phyloP scores from a whole-genome alignment of 768 basidiomycete species.

The Myochromella boudieri region DNA sequence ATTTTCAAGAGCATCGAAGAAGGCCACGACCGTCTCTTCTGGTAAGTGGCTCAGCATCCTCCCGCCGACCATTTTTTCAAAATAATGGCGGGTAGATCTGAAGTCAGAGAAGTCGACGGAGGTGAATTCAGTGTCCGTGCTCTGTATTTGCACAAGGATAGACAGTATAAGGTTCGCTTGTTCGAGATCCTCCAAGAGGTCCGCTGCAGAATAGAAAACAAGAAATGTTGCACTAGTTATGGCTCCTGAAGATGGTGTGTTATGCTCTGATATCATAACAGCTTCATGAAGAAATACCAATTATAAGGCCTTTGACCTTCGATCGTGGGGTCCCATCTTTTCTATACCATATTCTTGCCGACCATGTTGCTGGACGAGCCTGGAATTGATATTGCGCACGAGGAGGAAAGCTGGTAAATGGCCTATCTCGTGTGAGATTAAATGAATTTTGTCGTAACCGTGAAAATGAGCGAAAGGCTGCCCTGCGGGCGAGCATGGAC shows the following conservation, averaged over 20 bases:
- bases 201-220: constrained; percentile 19
- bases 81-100: constrained; percentile 21
- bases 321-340: constrained; percentile 37
- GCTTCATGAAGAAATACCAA: constrained; percentile 4
- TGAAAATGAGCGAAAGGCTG: constrained; percentile 24
- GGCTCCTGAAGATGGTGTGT: constrained; percentile 6
- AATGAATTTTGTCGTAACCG: constrained; percentile 17
- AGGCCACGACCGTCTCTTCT: constrained; percentile 14
- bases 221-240: constrained; percentile 4
- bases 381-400: constrained; percentile 13
- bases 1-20: constrained; percentile 9
- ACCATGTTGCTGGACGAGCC: constrained; percentile 22
- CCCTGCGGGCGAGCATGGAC: constrained; percentile 33
- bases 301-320: constrained; percentile 28
- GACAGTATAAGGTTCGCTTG: constrained; percentile 25
- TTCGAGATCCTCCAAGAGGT: constrained; percentile 27
- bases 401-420: constrained; percentile 7
- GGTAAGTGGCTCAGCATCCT: constrained; percentile 21
- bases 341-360: constrained; percentile 30
- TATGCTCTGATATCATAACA: not conserved
- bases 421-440: constrained; percentile 11
- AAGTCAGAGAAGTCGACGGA: constrained; percentile 25
- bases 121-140: constrained; percentile 25
- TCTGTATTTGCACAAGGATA: constrained; percentile 30
- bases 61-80: constrained; percentile 25